Evolutionary conservation across 2,329 filamentous ascomycete genomes (phyloP), one percentile per base, ranked within the genome.

Genomic region (Calonectria hawksworthii): DNA sequence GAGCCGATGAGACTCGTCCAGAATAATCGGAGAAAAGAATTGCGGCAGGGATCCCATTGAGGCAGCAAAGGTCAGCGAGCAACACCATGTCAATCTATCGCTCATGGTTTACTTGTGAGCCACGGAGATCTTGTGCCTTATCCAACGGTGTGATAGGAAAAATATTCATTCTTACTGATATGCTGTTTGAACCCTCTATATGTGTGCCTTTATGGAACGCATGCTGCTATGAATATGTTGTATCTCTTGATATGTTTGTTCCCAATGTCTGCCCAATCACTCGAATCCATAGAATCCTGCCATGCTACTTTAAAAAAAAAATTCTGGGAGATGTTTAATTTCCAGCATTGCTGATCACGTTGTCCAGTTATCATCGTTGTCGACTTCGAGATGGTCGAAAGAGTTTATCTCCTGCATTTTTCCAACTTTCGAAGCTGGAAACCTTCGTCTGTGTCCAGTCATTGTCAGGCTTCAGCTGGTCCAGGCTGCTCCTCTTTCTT

Each of bases 371-470:
- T n/a, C n/a, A 14, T 75, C 72, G 74, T 72, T 67, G 61, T 34
- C 73, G 69, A 16, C 38, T 70, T 59, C 72, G 78, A 18, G 61
- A 70, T 59, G 79, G 72, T 30, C 73, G 73, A 66, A 81, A 80
- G 32, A 79, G 70, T 44, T 61, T 80, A 28, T 81, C 79, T 13
- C 79, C 79, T 28, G 79, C 79, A 50, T 77, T 67, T 52, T 68
- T 79, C 79, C 79, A 81, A 47, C 72, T 68, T 50, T 79, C 75
- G n/a, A 77, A 75, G 34, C 70, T 80, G 14, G 74, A 75, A 59
- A 79, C 75, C 14, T 78, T 78, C 50, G 34, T 38, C 18, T 47
- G 61, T 64, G 66, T 75, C 50, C 71, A 70, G 13, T 73, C 61
- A n/a, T 47, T 52, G 47, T 74, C 71, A 52, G 26, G 18, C 44